phyloP scores from a whole-genome alignment of 2,329 filamentous ascomycete species.

The Calonectria honghensis region DNA sequence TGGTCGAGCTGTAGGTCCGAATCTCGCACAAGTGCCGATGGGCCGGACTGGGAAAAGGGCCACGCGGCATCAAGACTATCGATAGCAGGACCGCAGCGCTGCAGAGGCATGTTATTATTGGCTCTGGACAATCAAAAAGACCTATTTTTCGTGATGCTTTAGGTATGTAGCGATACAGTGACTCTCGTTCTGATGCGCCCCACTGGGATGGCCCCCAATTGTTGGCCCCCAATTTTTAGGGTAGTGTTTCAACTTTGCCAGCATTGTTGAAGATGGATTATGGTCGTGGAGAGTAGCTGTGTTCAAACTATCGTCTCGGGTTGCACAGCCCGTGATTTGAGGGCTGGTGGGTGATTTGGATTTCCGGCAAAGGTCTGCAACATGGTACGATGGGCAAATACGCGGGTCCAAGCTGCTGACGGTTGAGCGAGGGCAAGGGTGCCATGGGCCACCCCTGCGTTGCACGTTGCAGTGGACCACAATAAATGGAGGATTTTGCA shows the following conservation, averaged over 20 bases:
- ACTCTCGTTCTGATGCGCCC: too few species aligned
- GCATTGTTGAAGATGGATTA: not conserved
- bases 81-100: not conserved
- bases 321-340: not conserved
- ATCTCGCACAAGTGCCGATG: not conserved
- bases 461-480: slow-evolving; percentile 5
- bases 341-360: not conserved
- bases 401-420: not conserved
- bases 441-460: not conserved
- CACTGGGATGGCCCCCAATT: not conserved
- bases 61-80: not conserved
- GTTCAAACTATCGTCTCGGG: not conserved
- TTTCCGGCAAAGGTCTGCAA: not conserved
- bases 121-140: not conserved
- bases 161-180: not conserved
- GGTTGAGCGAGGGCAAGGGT: not conserved
- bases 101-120: not conserved
- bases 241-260: not conserved
- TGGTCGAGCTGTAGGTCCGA: not conserved
- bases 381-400: slow-evolving; percentile 15
- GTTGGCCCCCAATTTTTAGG: not conserved
- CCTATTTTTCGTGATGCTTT: not conserved
- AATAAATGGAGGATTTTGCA: slow-evolving; percentile 5
- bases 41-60: not conserved
- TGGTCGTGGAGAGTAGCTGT: not conserved